phyloP scores from a whole-genome alignment of 768 basidiomycete genomes.

The Kwoniella bestiolae region DNA sequence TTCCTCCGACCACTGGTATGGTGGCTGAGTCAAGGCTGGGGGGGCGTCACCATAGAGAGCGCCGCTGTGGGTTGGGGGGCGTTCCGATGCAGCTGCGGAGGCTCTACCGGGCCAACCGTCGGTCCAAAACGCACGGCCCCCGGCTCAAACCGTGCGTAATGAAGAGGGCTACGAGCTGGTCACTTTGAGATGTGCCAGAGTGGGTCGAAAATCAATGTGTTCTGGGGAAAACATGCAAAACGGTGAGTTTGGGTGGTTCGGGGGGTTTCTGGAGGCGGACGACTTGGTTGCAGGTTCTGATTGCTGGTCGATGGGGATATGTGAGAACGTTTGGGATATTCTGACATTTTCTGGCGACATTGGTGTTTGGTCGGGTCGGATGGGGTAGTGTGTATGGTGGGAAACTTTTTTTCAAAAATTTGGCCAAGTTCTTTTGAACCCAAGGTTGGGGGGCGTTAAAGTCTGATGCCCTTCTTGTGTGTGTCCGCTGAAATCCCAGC shows the following conservation, averaged over 20 bases:
- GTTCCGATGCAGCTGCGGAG: not conserved
- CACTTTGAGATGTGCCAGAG: not conserved
- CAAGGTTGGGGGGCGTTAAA: constrained; percentile 75
- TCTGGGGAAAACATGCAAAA: not conserved
- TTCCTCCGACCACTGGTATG: not conserved
- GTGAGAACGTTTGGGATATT: not conserved
- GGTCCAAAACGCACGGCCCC: constrained; percentile 3
- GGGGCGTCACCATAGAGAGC: not conserved
- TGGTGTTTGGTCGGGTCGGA: not conserved
- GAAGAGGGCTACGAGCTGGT: not conserved
- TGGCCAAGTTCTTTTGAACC: constrained; percentile 74
- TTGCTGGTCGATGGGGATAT: not conserved
- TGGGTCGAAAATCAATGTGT: constrained; percentile 6
- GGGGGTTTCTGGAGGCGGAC: not conserved
- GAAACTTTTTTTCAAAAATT: constrained; percentile 1
- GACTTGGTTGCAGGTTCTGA: not conserved
- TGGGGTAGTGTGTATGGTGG: constrained; percentile 14
- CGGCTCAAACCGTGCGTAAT: constrained; percentile 7
- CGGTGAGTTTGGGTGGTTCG: not conserved
- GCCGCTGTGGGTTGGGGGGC: not conserved
- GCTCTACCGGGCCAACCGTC: not conserved
- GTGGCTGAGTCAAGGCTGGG: not conserved
- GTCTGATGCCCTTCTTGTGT: no score
- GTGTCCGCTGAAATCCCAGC: no score
- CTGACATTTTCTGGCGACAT: not conserved